Conservation (phyloP, 1,284 basidiomycete species). For the Ganoderma leucocontextum region DNA sequence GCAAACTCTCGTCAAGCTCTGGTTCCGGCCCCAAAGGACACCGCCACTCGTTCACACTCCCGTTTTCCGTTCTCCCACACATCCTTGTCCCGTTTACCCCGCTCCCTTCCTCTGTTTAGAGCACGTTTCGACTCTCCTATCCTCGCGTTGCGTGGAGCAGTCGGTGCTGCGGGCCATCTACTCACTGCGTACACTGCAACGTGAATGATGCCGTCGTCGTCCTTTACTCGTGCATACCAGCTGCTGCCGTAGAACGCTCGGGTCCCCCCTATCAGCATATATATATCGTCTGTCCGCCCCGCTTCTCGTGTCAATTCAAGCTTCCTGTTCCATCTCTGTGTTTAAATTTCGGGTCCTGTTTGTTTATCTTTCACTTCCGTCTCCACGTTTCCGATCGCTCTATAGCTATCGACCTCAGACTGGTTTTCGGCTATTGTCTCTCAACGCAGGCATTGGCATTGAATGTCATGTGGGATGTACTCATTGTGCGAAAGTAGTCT, state of each 20-base stretch:
- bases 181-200: conserved; percentile 7
- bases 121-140: conserved; percentile 5
- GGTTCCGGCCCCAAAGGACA: conserved; percentile 38
- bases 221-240: conserved; percentile 18
- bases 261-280: background rate
- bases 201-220: conserved; percentile 11
- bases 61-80: background rate
- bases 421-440: background rate
- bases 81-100: conserved; percentile 12
- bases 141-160: conserved; percentile 14
- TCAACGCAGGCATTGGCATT: background rate
- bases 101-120: background rate
- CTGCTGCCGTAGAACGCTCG: conserved; percentile 29
- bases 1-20: conserved; percentile 28
- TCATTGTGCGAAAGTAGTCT: background rate
- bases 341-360: background rate
- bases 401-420: no score
- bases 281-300: conserved; percentile 1
- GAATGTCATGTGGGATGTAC: background rate
- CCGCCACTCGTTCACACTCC: conserved; percentile 34
- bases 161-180: conserved; percentile 18
- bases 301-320: conserved; percentile 7
- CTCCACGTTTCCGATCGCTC: background rate
- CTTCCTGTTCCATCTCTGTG: background rate
- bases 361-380: background rate